Base-by-base conservation (phyloP, 2,329 filamentous ascomycete genomes). In the Ophiostoma perfectum region DNA sequence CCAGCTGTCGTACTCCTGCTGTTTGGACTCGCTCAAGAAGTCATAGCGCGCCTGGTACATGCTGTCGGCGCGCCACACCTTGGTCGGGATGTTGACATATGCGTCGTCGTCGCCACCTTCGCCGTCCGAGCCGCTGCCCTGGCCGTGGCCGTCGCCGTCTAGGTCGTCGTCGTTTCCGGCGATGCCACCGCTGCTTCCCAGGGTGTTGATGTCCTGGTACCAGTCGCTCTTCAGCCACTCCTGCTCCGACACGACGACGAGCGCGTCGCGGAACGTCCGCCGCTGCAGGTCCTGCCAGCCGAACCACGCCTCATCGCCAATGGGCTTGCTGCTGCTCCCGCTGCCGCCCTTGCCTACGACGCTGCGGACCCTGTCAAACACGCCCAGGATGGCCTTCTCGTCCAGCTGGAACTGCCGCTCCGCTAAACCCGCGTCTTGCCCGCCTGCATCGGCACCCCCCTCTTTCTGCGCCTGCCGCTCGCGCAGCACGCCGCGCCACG, bases 31-130 rank as follows among this genome's bases (percentile, higher is more conserved):
- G 71, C 87, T 88, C 73, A 93, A 77, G 74, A 88, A 91, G 74
- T 93, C 89, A 73, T 90, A 88, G 64, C 84, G 83, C 71, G 89
- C 87, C 76, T 93, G 90, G 73, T 93, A 86, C 90, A 93, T 93
- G 2, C 88, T 90, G 71, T 87, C 85, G 8, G 82, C 79, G 68
- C 82, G 76, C 77, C 86, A 78, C 41, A 82, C 75, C 68, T 82
- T 79, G 49, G 78, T 74, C 12, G 69, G 68, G 16, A 77, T 67
- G 12, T 16, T 74, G 27, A 75, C 73, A 4, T 74, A 75, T 16
- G 55, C 70, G 27, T 68, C 62, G 39, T 64, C 67, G n/a, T 79
- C 79, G n/a, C 75, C 27, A 27, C 27, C 76, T 1, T 74, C 76
- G 45, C 77, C 78, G 2, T 76, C 77, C 2, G 76, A 77, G 39